Conservation (phyloP, 2,329 filamentous ascomycete genomes). For the Claviceps purpurea region DNA sequence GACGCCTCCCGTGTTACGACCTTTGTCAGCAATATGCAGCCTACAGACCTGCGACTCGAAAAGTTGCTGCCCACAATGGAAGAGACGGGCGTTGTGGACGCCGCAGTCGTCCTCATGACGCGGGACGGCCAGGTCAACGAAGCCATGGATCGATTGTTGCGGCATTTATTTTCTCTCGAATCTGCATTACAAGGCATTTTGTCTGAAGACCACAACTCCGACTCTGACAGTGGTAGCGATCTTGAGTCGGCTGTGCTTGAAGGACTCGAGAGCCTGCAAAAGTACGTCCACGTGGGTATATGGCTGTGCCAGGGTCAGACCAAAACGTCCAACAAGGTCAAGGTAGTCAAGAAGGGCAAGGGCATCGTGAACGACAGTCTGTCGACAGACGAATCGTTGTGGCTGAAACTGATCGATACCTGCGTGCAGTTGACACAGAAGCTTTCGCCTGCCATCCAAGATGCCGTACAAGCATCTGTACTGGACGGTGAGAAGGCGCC, state of each 20-base stretch:
- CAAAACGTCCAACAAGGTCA: constrained; percentile 38
- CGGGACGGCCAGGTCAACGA: constrained; percentile 70
- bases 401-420: constrained; percentile 47
- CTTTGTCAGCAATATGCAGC: constrained; percentile 65
- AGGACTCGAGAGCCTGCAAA: constrained; percentile 65
- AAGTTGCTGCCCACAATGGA: constrained; percentile 79
- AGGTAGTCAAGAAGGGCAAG: constrained; percentile 37
- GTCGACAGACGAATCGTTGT: constrained; percentile 40
- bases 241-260: constrained; percentile 56
- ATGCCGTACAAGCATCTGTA: constrained; percentile 14
- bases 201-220: constrained; percentile 42
- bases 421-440: constrained; percentile 51
- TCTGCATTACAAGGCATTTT: constrained; percentile 65
- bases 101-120: constrained; percentile 80
- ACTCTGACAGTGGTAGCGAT: constrained; percentile 35
- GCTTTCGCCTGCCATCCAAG: constrained; percentile 42
- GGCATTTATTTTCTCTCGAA: constrained; percentile 67
- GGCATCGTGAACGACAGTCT: constrained; percentile 28
- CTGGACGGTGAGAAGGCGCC: constrained; percentile 50
- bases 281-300: constrained; percentile 83
- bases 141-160: constrained; percentile 75
- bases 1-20: constrained; percentile 71
- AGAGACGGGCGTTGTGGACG: constrained; percentile 78
- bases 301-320: constrained; percentile 89
- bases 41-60: constrained; percentile 66